Evolutionary conservation across 2,329 filamentous ascomycete genomes (phyloP).

Genomic region (Pseudopithomyces maydicus): DNA sequence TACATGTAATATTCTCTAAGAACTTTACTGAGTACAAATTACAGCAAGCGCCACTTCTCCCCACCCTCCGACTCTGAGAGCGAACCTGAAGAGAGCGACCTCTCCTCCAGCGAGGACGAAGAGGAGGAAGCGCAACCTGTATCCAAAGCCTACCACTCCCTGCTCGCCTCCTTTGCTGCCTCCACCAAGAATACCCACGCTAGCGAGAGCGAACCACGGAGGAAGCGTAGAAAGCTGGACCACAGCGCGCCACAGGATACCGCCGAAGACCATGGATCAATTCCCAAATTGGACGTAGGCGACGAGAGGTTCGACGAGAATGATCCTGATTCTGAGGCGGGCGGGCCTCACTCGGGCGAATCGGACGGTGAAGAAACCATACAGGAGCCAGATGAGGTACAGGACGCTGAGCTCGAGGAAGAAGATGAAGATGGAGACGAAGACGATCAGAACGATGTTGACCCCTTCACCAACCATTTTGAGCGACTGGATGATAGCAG

Average conservation of each 20-base stretch:
- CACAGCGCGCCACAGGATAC: conserved; percentile 20
- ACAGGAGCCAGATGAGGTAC: conserved; percentile 45
- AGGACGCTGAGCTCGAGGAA: conserved; percentile 31
- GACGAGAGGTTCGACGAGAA: conserved; percentile 8
- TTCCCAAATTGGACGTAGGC: conserved; percentile 10
- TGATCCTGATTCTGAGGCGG: conserved; percentile 25
- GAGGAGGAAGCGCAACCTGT: conserved; percentile 32
- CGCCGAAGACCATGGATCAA: conserved; percentile 15
- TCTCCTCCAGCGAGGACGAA: conserved; percentile 27
- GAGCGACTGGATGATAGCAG: conserved; percentile 67
- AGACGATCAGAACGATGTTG: conserved; percentile 42
- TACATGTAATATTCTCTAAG: too few relatives aligned
- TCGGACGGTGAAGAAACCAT: conserved; percentile 42
- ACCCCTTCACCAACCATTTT: conserved; percentile 85
- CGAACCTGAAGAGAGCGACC: conserved; percentile 30
- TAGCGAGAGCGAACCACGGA: conserved; percentile 50
- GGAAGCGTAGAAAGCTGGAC: conserved; percentile 60
- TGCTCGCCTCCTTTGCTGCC: conserved; percentile 58
- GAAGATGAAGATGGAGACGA: conserved; percentile 54
- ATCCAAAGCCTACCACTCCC: conserved; percentile 58
- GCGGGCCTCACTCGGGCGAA: conserved; percentile 22
- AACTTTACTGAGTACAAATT: too few relatives aligned
- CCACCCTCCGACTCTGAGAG: background rate
- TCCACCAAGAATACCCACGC: conserved; percentile 29
- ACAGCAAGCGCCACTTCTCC: too few relatives aligned